These are phyloP conservation scores for Tetradesmus lagerheimii DNA, from an alignment of 139 green algal species.

Conservation along the genomic window DNA sequence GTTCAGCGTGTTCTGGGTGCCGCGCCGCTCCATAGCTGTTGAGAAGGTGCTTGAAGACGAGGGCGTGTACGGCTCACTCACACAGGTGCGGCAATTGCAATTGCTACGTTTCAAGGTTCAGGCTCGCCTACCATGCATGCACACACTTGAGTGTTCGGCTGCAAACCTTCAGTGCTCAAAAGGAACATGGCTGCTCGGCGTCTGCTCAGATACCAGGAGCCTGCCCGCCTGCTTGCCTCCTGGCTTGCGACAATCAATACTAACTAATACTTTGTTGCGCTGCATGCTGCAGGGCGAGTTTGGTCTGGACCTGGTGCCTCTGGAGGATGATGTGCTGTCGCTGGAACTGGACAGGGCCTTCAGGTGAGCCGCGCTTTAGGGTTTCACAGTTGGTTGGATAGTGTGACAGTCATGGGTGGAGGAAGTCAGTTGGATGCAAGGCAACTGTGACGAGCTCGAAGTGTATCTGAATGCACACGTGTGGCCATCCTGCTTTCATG, in stretches of 20 bases:
- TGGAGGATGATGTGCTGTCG: constrained; percentile 91
- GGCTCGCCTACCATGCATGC: neutral
- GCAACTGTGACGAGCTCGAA: no score
- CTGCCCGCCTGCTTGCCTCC: neutral
- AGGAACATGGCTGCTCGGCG: neutral
- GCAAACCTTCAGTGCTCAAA: neutral
- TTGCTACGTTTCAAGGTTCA: no score
- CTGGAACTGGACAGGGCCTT: constrained; percentile 82
- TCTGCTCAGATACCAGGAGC: no score
- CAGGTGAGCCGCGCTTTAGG: constrained; percentile 40
- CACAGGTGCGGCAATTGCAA: neutral
- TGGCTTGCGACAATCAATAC: neutral
- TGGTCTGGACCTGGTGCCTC: constrained; percentile 85
- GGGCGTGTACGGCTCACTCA: constrained; percentile 50
- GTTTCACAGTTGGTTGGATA: no score
- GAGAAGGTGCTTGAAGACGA: constrained; percentile 87
- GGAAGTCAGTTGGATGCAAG: no score
- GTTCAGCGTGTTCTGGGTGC: constrained; percentile 80
- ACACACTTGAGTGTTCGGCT: neutral
- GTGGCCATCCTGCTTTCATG: neutral
- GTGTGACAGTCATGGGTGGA: no score
- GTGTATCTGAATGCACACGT: no score
- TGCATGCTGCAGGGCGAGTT: constrained; percentile 62
- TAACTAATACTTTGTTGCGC: constrained; percentile 9
- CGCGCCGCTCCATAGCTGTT: constrained; percentile 74